These are phyloP conservation scores for Fusarium phyllophilum DNA, from an alignment of 2,329 filamentous ascomycete genomes.

Conservation along the genomic window DNA sequence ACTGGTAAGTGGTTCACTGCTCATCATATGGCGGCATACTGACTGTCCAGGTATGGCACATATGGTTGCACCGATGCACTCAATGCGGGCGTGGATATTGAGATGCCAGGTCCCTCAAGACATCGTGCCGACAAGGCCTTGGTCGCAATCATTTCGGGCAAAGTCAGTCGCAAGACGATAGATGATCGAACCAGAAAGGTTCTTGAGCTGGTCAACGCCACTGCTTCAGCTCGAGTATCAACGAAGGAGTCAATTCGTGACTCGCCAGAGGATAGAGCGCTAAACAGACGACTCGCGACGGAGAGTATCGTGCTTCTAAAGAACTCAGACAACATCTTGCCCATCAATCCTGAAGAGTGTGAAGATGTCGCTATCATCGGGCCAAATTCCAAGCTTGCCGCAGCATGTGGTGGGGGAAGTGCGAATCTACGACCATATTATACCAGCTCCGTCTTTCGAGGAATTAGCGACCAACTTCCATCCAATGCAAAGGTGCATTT, in stretches of 20 bases:
- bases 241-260: conserved; percentile 18
- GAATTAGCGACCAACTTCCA: conserved; percentile 32
- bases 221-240: neutral
- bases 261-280: conserved; percentile 7
- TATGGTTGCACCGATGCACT: conserved; percentile 15
- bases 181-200: conserved; percentile 13
- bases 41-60: conserved; percentile 12
- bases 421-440: conserved; percentile 48
- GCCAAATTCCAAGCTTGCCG: conserved; percentile 58
- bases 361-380: conserved; percentile 63
- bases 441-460: conserved; percentile 46
- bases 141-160: conserved; percentile 13
- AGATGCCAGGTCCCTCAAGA: conserved; percentile 24
- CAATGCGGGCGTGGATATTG: conserved; percentile 21
- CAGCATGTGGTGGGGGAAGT: conserved; percentile 49
- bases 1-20: conserved; percentile 6
- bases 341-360: conserved; percentile 48
- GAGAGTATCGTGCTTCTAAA: conserved; percentile 71
- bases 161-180: neutral
- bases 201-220: conserved; percentile 4
- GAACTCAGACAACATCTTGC: conserved; percentile 67
- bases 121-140: conserved; percentile 6
- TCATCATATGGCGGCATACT: neutral
- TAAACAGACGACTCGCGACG: conserved; percentile 5
- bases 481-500: neutral